Base-by-base conservation (phyloP, 2,329 filamentous ascomycete species). In the Trichoderma atroviride region DNA sequence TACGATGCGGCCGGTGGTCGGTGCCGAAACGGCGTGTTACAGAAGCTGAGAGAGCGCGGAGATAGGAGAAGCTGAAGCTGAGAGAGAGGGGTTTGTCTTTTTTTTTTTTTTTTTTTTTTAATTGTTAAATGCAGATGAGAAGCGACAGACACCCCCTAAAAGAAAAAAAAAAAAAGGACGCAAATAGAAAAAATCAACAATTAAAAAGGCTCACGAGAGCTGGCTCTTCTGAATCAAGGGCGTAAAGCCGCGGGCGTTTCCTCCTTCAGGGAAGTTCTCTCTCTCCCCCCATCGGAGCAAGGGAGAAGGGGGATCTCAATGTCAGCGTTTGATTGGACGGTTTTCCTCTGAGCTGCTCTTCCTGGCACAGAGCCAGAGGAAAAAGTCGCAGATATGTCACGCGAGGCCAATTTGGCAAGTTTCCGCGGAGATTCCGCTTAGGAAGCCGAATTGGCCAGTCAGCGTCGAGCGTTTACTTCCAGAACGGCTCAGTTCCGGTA, bases 341-440 rank as follows among this genome's bases (percentile, higher is more conserved):
- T 35, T 35, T 14, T 4, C 33, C 4, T 35, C 2, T 19, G 31
- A 50, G 47, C 22, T 50, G 11, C 47, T 50, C 19, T 43, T 43
- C 40, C 40, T 43, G 40, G 40, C 40, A 35, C 16, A 43, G 14
- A 11, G n/a, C 11, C 2, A 9, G 9, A 9, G 13, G 6, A 1
- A 27, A 55, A 53, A 24, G 63, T 59, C 63, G 50, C 55, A 14
- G 4, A 31, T 43, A 56, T 19, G 63, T 67, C 63, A 59, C 63
- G 40, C 63, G 55, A 67, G 63, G 55, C 2, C 3, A 11, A 11
- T 11, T 33, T 52, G 37, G n/a, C 27, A 52, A 52, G 47, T n/a
- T 59, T 67, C 63, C 63, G 63, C 63, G 63, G 63, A 67, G 63
- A 50, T 55, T 67, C 63, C 63, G 62, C 56, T 37, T 33, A 37